These are phyloP conservation scores for Salvia sclarea DNA, from an alignment of 305 asterid species.

Conservation along the genomic window DNA sequence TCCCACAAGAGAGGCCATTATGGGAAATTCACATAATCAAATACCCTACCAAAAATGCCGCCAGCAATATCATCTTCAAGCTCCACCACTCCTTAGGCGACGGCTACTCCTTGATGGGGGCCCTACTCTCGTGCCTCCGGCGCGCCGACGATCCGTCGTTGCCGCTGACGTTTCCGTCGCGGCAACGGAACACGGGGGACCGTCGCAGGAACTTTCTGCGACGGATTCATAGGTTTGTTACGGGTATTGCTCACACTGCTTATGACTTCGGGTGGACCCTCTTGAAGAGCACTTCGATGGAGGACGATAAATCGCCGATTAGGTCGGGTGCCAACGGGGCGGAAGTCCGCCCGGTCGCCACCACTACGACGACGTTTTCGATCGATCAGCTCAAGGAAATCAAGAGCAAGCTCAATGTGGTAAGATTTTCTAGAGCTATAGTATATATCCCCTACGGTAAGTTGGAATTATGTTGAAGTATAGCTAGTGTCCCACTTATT, in stretches of 20 bases:
- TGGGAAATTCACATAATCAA: constrained; percentile 75
- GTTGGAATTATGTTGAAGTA: too few relatives aligned
- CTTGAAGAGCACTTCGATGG: constrained; percentile 43
- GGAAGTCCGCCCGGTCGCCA: constrained; percentile 44
- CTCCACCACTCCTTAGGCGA: constrained; percentile 77
- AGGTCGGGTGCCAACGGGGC: constrained; percentile 56
- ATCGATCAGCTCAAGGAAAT: constrained; percentile 56
- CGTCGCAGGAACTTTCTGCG: not conserved
- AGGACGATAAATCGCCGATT: constrained; percentile 56
- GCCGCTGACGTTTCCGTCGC: constrained; percentile 61
- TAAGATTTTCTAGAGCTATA: constrained; percentile 23
- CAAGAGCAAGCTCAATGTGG: constrained; percentile 61
- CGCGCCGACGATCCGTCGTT: constrained; percentile 59
- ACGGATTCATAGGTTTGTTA: constrained; percentile 32
- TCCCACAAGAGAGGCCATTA: constrained; percentile 46
- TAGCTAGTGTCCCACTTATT: too few relatives aligned
- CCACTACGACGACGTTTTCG: constrained; percentile 47
- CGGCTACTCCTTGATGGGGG: constrained; percentile 82
- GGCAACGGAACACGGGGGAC: not conserved
- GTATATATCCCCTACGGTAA: too few relatives aligned
- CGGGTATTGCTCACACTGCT: constrained; percentile 39
- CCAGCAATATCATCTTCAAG: constrained; percentile 53
- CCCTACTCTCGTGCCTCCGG: constrained; percentile 66
- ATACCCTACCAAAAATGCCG: constrained; percentile 59
- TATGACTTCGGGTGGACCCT: constrained; percentile 56